Evolutionary conservation across 2,329 filamentous ascomycete genomes (phyloP).

Genomic region (Exophiala xenobiotica): DNA sequence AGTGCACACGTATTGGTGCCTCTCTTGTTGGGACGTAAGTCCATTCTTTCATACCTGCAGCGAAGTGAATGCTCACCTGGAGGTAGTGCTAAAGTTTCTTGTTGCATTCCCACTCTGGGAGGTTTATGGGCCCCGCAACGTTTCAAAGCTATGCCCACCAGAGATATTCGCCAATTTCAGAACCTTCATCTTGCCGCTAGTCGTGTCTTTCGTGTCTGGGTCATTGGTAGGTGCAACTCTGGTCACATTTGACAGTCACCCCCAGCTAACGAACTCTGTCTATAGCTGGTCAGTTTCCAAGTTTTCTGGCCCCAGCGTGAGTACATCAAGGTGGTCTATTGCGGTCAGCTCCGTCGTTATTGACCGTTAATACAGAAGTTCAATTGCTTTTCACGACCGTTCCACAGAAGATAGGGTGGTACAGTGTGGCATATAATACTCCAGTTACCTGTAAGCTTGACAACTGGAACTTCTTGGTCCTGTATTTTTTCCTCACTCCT

Average conservation of each 20-base stretch:
- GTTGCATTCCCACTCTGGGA: constrained; percentile 18
- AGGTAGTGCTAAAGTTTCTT: too few species aligned
- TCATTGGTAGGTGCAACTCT: too few species aligned
- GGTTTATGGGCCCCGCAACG: constrained; percentile 7
- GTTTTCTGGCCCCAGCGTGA: constrained; percentile 19
- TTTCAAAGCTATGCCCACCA: constrained; percentile 18
- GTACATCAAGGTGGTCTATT: too few species aligned
- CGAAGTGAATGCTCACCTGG: too few species aligned
- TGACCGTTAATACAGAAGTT: too few species aligned
- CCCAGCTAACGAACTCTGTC: too few species aligned
- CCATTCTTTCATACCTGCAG: too few species aligned
- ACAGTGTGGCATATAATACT: constrained; percentile 9
- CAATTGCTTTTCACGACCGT: constrained; percentile 14
- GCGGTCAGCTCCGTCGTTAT: too few species aligned
- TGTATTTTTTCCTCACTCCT: constrained; percentile 9
- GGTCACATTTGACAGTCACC: too few species aligned
- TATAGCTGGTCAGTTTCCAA: constrained; percentile 9
- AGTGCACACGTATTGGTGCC: constrained; percentile 13
- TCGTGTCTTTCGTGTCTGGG: neutral
- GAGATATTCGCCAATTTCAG: constrained; percentile 7
- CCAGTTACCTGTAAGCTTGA: neutral
- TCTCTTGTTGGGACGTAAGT: constrained; percentile 9
- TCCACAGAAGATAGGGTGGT: constrained; percentile 15
- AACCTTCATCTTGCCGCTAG: constrained; percentile 6
- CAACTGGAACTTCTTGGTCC: constrained; percentile 7